phyloP scores from a whole-genome alignment of 2,329 filamentous ascomycete species.

The Colletotrichum sublineola region DNA sequence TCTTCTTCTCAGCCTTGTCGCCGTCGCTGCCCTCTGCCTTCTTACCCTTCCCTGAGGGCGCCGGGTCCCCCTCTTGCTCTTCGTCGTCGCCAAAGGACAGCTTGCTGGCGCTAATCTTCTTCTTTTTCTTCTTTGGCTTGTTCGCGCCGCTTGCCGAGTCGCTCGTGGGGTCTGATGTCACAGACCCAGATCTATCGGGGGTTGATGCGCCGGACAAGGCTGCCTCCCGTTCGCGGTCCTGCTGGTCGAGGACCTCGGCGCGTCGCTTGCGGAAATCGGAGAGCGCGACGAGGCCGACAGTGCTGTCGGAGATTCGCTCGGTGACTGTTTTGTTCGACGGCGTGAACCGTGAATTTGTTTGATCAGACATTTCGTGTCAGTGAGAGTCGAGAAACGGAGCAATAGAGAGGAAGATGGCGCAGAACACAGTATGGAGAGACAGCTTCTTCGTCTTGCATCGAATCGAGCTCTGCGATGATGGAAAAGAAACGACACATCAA shows the following conservation, averaged over 20 bases:
- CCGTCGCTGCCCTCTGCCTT: conserved; percentile 46
- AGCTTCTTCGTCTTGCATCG: not conserved
- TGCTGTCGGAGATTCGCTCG: conserved; percentile 85
- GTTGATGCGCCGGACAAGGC: conserved; percentile 62
- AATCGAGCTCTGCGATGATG: not conserved
- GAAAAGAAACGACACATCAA: conserved; percentile 2
- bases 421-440: not conserved
- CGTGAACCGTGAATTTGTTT: conserved; percentile 73
- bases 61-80: conserved; percentile 54
- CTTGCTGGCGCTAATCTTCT: conserved; percentile 58
- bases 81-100: conserved; percentile 79
- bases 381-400: conserved; percentile 4
- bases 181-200: conserved; percentile 63
- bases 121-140: conserved; percentile 58
- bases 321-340: conserved; percentile 82
- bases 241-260: conserved; percentile 92
- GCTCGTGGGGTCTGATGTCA: conserved; percentile 61
- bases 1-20: conserved; percentile 48
- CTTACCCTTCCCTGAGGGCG: conserved; percentile 31
- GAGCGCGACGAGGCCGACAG: conserved; percentile 90
- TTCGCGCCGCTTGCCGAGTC: conserved; percentile 49
- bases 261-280: conserved; percentile 97
- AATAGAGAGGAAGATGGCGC: not conserved
- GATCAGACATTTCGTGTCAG: conserved; percentile 57
- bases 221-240: conserved; percentile 82